Conservation (phyloP, 2,329 filamentous ascomycete species). For the Monosporascus sp. region DNA sequence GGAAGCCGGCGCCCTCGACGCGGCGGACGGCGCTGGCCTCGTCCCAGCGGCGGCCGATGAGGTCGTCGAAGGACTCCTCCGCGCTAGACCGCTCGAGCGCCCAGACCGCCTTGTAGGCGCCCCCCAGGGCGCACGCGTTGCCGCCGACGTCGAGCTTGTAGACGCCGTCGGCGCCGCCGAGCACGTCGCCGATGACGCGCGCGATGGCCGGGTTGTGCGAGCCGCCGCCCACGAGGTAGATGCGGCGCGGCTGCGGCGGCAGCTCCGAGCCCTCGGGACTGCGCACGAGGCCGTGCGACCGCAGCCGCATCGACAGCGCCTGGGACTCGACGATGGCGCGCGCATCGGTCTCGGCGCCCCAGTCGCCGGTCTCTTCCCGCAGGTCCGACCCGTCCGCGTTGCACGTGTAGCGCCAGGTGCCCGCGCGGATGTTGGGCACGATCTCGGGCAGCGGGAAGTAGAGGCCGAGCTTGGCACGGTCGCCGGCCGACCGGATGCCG, state of each 20-base stretch:
- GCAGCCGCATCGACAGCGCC: conserved; percentile 81
- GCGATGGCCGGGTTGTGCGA: conserved; percentile 87
- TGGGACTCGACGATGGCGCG: conserved; percentile 92
- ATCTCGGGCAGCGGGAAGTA: conserved; percentile 96
- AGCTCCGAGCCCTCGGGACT: conserved; percentile 42
- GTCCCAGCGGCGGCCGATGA: conserved; percentile 79
- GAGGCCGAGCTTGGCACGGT: conserved; percentile 75
- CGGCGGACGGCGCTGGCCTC: conserved; percentile 78
- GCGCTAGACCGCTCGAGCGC: conserved; percentile 61
- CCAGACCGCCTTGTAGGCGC: conserved; percentile 96
- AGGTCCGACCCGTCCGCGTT: conserved; percentile 50
- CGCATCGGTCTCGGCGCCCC: conserved; percentile 64
- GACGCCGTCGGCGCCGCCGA: conserved; percentile 84
- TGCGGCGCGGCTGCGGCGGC: conserved; percentile 77
- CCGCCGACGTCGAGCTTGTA: conserved; percentile 92
- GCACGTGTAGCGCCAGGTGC: conserved; percentile 78
- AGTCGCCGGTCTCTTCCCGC: conserved; percentile 37
- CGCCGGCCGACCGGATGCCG: conserved; percentile 45
- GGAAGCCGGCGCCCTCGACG: conserved; percentile 72
- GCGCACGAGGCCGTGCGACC: conserved; percentile 70
- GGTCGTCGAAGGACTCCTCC: conserved; percentile 78
- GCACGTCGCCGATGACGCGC: conserved; percentile 75
- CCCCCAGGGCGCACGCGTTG: conserved; percentile 89
- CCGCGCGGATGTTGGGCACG: conserved; percentile 81
- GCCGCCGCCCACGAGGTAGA: conserved; percentile 93